Conservation (phyloP, 176 grass and related monocot genomes). For the Thalia dealbata region DNA sequence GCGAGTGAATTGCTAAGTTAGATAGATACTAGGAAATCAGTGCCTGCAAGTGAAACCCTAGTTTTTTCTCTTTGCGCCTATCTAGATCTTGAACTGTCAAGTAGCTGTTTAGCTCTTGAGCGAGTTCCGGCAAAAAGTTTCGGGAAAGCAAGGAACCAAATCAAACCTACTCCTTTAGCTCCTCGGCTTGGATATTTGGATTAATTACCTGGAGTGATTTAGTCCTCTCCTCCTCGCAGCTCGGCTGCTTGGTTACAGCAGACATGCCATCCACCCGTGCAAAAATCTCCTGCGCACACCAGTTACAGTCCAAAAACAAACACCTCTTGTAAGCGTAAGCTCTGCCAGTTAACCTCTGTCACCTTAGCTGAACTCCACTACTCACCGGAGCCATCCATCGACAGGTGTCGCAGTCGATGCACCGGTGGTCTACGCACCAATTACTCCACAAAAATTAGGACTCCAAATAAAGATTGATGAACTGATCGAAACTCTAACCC, state of each 20-base stretch:
- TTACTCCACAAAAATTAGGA: neutral
- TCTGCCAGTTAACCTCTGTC: neutral
- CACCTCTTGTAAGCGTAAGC: neutral
- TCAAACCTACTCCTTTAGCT: neutral
- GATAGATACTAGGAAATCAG: too few relatives aligned
- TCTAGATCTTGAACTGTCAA: neutral
- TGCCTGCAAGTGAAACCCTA: too few relatives aligned
- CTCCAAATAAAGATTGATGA: too few relatives aligned
- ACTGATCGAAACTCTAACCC: neutral
- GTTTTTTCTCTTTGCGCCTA: too few relatives aligned
- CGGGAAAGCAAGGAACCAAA: neutral
- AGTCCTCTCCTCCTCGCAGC: constrained; percentile 40
- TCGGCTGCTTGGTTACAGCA: constrained; percentile 51
- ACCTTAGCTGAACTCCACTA: neutral
- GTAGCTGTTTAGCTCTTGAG: too few relatives aligned
- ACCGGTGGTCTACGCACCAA: constrained; percentile 43
- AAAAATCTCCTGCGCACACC: constrained; percentile 49
- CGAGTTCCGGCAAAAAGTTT: neutral
- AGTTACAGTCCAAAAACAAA: neutral
- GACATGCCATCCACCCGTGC: constrained; percentile 44
- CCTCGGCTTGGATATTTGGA: neutral
- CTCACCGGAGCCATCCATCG: constrained; percentile 87
- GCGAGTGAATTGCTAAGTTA: too few relatives aligned
- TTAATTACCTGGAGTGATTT: constrained; percentile 55
- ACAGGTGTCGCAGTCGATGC: constrained; percentile 89